Percentiles rank a stretch among this genome's conserved stretches.
phyloP scores from a whole-genome alignment of 116 monocot species.

The Dioscorea cayenensis region DNA sequence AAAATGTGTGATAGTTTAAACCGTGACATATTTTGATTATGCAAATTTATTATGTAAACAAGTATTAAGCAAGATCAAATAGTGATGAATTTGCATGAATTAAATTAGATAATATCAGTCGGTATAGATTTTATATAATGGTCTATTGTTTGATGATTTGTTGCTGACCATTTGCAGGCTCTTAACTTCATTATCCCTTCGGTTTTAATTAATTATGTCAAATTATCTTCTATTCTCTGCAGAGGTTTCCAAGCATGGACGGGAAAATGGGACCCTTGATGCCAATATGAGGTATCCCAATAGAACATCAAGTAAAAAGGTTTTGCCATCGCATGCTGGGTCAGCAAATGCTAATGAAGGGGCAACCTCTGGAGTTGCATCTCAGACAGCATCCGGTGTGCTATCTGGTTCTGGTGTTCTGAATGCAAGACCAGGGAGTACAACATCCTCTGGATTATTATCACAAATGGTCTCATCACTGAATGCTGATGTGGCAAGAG shows the following conservation, averaged over 20 bases:
- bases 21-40: too few species aligned
- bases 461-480: conserved; percentile 88
- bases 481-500: conserved; percentile 87
- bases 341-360: conserved; percentile 58
- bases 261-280: conserved; percentile 64
- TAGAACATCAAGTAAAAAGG: conserved; percentile 40
- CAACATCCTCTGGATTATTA: conserved; percentile 86
- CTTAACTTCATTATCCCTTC: neutral
- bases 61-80: too few species aligned
- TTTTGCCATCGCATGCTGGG: conserved; percentile 17
- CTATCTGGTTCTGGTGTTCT: conserved; percentile 93
- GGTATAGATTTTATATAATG: neutral
- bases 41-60: too few species aligned
- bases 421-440: conserved; percentile 90
- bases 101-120: neutral
- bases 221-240: conserved; percentile 16
- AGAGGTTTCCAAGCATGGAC: conserved; percentile 81
- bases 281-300: conserved; percentile 27
- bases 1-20: too few species aligned
- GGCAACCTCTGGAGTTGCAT: conserved; percentile 69
- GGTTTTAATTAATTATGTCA: neutral
- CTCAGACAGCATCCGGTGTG: conserved; percentile 86
- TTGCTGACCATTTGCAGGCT: neutral
- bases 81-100: conserved; percentile 79
- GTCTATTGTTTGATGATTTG: neutral